A percentile compares a stretch with the other conserved stretches of the same genome.
These are phyloP conservation scores for Rubia tinctorum DNA, from an alignment of 305 asterid species.

Conservation along the genomic window DNA sequence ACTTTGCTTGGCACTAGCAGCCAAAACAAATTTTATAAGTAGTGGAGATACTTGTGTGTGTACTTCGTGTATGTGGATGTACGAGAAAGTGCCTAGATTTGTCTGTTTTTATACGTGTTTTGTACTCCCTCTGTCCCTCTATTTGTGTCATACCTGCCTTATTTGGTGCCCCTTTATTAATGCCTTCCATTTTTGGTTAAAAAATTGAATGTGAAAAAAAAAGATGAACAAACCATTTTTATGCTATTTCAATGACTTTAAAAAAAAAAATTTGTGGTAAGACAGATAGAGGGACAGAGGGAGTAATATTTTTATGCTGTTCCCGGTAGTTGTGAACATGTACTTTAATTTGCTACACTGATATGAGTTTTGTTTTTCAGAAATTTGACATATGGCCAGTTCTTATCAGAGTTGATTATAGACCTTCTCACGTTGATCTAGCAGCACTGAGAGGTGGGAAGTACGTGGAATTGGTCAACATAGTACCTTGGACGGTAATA, in stretches of 20 bases:
- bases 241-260: no score
- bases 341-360: not conserved
- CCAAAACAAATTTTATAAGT: not conserved
- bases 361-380: conserved; percentile 39
- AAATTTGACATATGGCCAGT: conserved; percentile 85
- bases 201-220: no score
- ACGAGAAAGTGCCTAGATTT: not conserved
- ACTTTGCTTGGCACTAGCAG: conserved; percentile 6
- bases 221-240: no score
- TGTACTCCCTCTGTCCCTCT: no score
- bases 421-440: conserved; percentile 87
- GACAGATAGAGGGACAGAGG: no score
- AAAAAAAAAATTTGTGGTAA: no score
- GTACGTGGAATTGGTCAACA: conserved; percentile 95
- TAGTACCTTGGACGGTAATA: conserved; percentile 97
- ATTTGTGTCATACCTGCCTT: no score
- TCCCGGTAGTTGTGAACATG: not conserved
- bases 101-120: not conserved
- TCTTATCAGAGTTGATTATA: conserved; percentile 88
- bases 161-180: no score
- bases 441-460: conserved; percentile 93
- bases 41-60: not conserved
- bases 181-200: no score
- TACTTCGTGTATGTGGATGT: not conserved
- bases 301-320: no score